phyloP scores from a whole-genome alignment of 2,329 filamentous ascomycete species.

The Cercospora beticola region DNA sequence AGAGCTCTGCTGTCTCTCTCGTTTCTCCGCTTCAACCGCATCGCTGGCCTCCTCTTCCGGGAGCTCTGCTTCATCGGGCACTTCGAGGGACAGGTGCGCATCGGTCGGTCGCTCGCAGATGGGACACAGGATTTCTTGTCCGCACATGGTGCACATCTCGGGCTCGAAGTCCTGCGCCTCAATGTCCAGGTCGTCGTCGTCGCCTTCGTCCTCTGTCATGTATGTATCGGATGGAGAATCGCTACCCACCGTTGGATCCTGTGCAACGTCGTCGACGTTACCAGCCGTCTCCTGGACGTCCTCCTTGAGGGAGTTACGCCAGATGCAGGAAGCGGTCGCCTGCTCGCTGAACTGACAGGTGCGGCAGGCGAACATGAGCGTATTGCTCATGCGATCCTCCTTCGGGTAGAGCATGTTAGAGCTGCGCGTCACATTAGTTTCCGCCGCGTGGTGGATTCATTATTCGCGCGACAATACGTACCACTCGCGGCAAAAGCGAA shows the following conservation, averaged over 20 bases:
- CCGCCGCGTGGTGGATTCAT: neutral
- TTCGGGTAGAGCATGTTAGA: conserved; percentile 98
- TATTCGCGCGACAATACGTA: conserved; percentile 34
- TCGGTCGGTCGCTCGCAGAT: conserved; percentile 51
- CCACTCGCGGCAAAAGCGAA: conserved; percentile 98
- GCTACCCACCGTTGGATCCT: conserved; percentile 94
- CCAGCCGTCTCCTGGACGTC: conserved; percentile 92
- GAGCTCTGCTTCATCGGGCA: conserved; percentile 41
- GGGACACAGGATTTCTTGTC: conserved; percentile 56
- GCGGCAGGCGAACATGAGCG: conserved; percentile 91
- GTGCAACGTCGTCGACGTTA: conserved; percentile 94
- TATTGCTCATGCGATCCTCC: conserved; percentile 81
- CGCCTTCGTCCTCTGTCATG: conserved; percentile 27
- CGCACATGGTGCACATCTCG: conserved; percentile 59
- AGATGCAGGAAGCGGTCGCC: conserved; percentile 86
- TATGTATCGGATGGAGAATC: conserved; percentile 18
- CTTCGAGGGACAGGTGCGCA: conserved; percentile 47
- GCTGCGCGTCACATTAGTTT: conserved; percentile 44
- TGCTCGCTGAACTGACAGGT: conserved; percentile 91
- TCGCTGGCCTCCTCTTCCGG: conserved; percentile 29
- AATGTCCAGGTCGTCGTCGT: conserved; percentile 18
- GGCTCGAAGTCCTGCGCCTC: conserved; percentile 39
- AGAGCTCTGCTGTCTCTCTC: conserved; percentile 30
- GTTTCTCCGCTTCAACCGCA: conserved; percentile 32
- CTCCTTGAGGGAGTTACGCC: conserved; percentile 89